A percentile compares a stretch with the other conserved stretches of the same genome.
Evolutionary conservation across 1,284 basidiomycete species (phyloP).

Genomic region (Pyrrhoderma noxium): DNA sequence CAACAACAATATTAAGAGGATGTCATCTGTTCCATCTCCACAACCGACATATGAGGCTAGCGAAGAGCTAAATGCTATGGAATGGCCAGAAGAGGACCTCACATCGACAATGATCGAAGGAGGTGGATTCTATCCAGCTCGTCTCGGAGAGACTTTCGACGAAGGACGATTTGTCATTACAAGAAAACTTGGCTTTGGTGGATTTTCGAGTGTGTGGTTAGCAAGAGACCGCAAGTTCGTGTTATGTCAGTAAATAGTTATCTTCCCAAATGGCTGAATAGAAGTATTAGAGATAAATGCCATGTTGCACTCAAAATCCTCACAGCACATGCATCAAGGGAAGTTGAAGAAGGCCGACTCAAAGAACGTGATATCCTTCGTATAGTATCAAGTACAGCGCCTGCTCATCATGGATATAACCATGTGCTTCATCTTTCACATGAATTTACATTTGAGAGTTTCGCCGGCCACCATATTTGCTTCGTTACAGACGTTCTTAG

Average conservation of each 20-base stretch:
- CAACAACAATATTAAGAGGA: not conserved
- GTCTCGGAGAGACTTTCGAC: conserved; percentile 1
- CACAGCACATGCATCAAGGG: not conserved
- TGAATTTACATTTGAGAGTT: conserved; percentile 19
- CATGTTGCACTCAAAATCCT: conserved; percentile 13
- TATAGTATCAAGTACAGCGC: not conserved
- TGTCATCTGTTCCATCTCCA: not conserved
- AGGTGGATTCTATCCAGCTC: conserved; percentile 4
- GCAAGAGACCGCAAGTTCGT: conserved; percentile 2
- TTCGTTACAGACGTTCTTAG: conserved; percentile 40
- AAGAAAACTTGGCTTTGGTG: conserved; percentile 6
- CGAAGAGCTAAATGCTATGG: not conserved
- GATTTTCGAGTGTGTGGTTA: conserved; percentile 4
- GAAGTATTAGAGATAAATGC: not conserved
- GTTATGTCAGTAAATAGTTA: not conserved
- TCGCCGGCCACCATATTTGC: conserved; percentile 35
- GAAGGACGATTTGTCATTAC: conserved; percentile 6
- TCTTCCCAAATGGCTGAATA: no score
- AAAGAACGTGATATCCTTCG: conserved; percentile 5
- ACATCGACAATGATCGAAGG: not conserved
- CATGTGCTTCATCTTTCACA: conserved; percentile 2
- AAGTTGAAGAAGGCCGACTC: not conserved
- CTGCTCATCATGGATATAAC: conserved; percentile 6
- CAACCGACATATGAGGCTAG: not conserved
- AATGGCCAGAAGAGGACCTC: conserved; percentile 6